Evolutionary conservation across 1,139 yeast species (phyloP).

Genomic region (Saccharomyces hybrid): DNA sequence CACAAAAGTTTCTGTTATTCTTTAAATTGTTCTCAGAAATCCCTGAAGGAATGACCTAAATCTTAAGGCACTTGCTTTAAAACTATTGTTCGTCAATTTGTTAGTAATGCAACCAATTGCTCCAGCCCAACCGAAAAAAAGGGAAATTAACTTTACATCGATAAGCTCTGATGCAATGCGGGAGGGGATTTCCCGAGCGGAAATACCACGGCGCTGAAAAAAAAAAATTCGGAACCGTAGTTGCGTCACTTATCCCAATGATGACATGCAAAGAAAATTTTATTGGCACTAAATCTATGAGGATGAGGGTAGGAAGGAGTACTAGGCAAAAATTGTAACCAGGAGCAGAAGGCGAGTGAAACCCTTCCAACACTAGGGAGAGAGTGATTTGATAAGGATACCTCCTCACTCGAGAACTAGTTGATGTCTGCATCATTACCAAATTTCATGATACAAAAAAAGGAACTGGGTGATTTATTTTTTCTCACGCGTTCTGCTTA

Average conservation of each 20-base stretch:
- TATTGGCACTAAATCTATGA: background rate
- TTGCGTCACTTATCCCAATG: background rate
- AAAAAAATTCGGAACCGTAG: background rate
- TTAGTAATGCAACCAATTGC: background rate
- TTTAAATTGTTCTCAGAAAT: background rate
- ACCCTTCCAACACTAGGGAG: background rate
- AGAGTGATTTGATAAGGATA: background rate
- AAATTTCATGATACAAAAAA: background rate
- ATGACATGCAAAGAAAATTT: background rate
- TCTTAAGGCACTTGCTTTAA: background rate
- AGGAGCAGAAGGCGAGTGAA: background rate
- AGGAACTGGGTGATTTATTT: background rate
- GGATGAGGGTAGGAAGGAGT: background rate
- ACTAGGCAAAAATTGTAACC: background rate
- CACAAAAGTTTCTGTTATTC: background rate
- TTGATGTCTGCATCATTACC: background rate
- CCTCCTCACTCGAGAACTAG: background rate
- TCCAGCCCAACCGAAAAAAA: background rate
- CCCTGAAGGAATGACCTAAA: background rate
- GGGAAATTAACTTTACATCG: background rate
- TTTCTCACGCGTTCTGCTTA: background rate
- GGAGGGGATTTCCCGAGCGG: background rate
- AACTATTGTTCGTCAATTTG: background rate
- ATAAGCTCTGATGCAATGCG: background rate
- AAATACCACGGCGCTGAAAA: background rate